Evolutionary conservation across 1,139 yeast species (phyloP), one percentile per base, ranked within the genome.

Genomic region (Blastobotrys arbuscula): DNA sequence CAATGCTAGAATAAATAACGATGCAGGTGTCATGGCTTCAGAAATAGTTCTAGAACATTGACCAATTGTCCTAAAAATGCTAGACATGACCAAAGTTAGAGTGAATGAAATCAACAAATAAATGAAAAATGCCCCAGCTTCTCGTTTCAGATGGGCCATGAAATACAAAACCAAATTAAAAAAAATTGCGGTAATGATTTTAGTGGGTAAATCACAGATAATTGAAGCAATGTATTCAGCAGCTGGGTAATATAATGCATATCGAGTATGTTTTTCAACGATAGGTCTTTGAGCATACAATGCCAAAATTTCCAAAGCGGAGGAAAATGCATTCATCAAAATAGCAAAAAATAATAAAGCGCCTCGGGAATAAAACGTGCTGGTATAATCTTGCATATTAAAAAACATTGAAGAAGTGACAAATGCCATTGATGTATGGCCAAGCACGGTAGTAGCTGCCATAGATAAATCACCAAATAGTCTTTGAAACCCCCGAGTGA

Each of bases 281-380:
- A 86, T 78, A 2, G 85, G 81, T 61, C 95, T 78, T 13, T 87
- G 82, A 59, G 82, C 89, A 55, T 74, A 78, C 49, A 84, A 67
- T 5, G 85, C 69, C 69, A 83, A 76, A 55, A 86, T 80, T 66
- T 86, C 95, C 63, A 85, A 73, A 57, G 84, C 69, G 15, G 89
- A 83, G 16, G 84, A 72, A 66, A 86, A 82, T 15, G 90, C 87
- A 64, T 84, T 84, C 68, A 82, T 84, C 59, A 86, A 72, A 45
- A 84, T 77, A 42, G 94, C 85, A 63, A 84, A 84, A 70, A 85
- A 87, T 71, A 87, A 67, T 24, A 84, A 75, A 20, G 90, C 83
- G 55, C 84, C 80, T 59, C 95, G 75, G 55, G 71, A 74, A 62
- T 77, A 84, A 64, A 85, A 82, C 1, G 84, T 76, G 1, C 71